These are phyloP conservation scores for Sarocladium kiliense DNA, from an alignment of 2,329 filamentous ascomycete species.

Conservation along the genomic window DNA sequence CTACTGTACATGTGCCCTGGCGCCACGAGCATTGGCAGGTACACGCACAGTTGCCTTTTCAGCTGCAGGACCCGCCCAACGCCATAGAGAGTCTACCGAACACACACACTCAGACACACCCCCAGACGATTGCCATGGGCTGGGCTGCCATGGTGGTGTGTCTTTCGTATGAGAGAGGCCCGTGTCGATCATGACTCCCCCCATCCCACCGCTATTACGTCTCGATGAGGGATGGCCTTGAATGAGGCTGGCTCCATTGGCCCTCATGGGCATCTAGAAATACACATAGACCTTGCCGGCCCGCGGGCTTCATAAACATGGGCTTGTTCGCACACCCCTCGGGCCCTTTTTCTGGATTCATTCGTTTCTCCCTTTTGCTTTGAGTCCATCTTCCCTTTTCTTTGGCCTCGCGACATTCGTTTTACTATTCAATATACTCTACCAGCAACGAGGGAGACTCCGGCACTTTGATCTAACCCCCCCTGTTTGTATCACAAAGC, in stretches of 20 bases:
- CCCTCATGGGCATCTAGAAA: not conserved
- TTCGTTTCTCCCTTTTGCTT: not conserved
- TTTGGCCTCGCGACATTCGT: not conserved
- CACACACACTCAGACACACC: too few relatives aligned
- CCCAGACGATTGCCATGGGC: too few relatives aligned
- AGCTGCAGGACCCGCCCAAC: too few relatives aligned
- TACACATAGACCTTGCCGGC: not conserved
- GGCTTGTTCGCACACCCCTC: not conserved
- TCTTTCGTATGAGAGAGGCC: not conserved
- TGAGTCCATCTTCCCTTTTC: not conserved
- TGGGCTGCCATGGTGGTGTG: too few relatives aligned
- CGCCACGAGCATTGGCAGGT: not conserved
- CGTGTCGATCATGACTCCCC: not conserved
- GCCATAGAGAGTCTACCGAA: too few relatives aligned
- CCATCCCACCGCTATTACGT: not conserved
- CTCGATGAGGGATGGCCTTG: not conserved
- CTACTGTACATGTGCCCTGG: not conserved
- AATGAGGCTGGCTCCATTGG: not conserved
- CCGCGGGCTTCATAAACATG: not conserved
- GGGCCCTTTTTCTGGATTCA: not conserved
- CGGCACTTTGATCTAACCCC: too few relatives aligned
- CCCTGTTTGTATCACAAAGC: not conserved
- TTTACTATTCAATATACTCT: not conserved
- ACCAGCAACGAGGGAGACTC: too few relatives aligned
- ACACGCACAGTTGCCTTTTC: not conserved